Evolutionary conservation across 2,329 filamentous ascomycete species (phyloP).

Genomic region (Dothidotthia symphoricarpi): DNA sequence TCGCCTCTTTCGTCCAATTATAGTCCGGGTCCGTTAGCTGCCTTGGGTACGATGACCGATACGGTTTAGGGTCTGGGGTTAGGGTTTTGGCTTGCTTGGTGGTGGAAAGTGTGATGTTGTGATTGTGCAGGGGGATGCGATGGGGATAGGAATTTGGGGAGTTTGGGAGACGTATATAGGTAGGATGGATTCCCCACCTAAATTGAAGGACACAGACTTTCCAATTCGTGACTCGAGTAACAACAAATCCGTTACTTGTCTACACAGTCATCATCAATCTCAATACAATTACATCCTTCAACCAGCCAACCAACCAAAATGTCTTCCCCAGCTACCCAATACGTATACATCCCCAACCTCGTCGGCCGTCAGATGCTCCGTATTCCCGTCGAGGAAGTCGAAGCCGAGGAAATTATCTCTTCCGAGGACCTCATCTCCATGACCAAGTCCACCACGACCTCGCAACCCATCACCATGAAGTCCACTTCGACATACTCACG

Average conservation of each 20-base stretch:
- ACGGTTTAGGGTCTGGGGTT: slow-evolving; percentile 11
- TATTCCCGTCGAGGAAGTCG: slow-evolving; percentile 30
- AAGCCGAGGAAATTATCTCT: slow-evolving; percentile 17
- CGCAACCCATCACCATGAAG: slow-evolving; percentile 16
- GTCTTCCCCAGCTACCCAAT: slow-evolving; percentile 33
- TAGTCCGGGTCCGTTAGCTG: too few relatives aligned
- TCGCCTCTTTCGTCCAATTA: slow-evolving; percentile 9
- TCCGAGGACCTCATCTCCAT: slow-evolving; percentile 8
- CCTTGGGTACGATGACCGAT: slow-evolving; percentile 4
- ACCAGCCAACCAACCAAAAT: slow-evolving; percentile 16
- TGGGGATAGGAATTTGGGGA: slow-evolving; percentile 10
- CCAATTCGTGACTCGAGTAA: neutral
- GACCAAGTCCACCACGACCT: slow-evolving; percentile 10
- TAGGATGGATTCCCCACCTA: slow-evolving; percentile 1
- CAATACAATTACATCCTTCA: neutral
- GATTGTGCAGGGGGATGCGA: too few relatives aligned
- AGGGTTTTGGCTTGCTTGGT: slow-evolving; percentile 16
- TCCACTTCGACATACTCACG: slow-evolving; percentile 18
- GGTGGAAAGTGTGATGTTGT: slow-evolving; percentile 1
- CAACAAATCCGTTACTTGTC: too few relatives aligned
- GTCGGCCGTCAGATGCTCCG: slow-evolving; percentile 41
- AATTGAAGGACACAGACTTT: neutral
- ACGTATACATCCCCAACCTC: slow-evolving; percentile 43
- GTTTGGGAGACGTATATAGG: slow-evolving; percentile 1
- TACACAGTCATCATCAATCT: too few relatives aligned